phyloP scores from a whole-genome alignment of 2,329 filamentous ascomycete genomes.

The Laburnicola sp. region DNA sequence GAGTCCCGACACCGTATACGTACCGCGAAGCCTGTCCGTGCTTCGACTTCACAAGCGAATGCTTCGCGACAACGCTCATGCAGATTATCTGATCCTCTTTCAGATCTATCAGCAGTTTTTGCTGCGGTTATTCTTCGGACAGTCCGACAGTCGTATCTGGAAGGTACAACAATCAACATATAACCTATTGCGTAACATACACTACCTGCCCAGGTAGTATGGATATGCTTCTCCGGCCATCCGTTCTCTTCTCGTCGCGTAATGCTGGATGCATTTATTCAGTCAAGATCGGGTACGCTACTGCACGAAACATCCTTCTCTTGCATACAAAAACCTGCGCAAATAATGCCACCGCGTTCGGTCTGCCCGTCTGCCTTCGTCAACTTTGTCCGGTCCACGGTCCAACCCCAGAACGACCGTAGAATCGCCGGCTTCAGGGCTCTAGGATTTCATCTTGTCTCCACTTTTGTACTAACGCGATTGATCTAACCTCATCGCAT shows the following conservation, averaged over 20 bases:
- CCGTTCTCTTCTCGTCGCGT: no score
- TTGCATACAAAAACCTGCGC: no score
- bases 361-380: not conserved
- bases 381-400: not conserved
- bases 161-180: no score
- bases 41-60: not conserved
- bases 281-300: not conserved
- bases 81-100: not conserved
- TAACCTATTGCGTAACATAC: no score
- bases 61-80: not conserved
- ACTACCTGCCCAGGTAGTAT: no score
- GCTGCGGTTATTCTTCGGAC: not conserved
- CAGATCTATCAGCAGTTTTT: not conserved
- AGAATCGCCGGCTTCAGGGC: conserved; percentile 28
- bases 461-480: conserved; percentile 3
- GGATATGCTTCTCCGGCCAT: no score
- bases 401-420: conserved; percentile 26
- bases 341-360: not conserved
- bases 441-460: conserved; percentile 2
- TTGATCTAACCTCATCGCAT: conserved; percentile 1
- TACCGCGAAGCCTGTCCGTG: not conserved
- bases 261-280: not conserved
- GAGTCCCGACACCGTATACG: not conserved
- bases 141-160: not conserved
- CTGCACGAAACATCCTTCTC: not conserved